Evolutionary conservation across 169 alveolate genomes (phyloP).

Genomic region (Eimeria brunetti): DNA sequence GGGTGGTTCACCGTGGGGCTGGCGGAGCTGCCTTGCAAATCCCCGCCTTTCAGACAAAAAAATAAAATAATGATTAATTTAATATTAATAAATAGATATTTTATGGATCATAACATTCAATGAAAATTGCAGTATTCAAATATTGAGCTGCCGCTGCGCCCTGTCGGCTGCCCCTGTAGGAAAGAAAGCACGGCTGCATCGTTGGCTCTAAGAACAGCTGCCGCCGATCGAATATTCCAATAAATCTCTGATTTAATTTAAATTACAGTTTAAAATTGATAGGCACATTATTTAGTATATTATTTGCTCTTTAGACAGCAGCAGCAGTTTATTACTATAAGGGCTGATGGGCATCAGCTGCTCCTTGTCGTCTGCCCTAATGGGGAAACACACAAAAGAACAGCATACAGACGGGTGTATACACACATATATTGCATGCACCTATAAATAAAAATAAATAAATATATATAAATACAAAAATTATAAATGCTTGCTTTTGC

Average conservation of each 20-base stretch:
- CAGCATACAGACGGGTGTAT: neutral
- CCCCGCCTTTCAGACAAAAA: too few species aligned
- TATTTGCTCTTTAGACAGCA: too few species aligned
- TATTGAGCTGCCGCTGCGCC: neutral
- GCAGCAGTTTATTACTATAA: neutral
- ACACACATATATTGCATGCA: too few species aligned
- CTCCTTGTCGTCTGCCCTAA: neutral
- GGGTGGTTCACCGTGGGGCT: constrained; percentile 25
- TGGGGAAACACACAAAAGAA: too few species aligned
- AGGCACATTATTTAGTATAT: too few species aligned
- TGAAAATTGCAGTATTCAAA: neutral
- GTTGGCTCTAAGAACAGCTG: neutral
- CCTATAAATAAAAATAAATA: too few species aligned
- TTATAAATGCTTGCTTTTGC: too few species aligned
- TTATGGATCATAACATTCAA: neutral
- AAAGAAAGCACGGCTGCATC: neutral
- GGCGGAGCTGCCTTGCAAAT: neutral
- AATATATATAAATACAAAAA: too few species aligned
- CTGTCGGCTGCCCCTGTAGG: neutral
- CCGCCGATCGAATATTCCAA: too few species aligned
- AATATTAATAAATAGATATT: neutral
- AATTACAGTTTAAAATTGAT: too few species aligned
- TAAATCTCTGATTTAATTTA: too few species aligned
- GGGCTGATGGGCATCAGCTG: neutral
- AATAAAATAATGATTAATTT: too few species aligned